Conservation (phyloP, 2,329 filamentous ascomycete genomes). For the Botrytis tulipae region DNA sequence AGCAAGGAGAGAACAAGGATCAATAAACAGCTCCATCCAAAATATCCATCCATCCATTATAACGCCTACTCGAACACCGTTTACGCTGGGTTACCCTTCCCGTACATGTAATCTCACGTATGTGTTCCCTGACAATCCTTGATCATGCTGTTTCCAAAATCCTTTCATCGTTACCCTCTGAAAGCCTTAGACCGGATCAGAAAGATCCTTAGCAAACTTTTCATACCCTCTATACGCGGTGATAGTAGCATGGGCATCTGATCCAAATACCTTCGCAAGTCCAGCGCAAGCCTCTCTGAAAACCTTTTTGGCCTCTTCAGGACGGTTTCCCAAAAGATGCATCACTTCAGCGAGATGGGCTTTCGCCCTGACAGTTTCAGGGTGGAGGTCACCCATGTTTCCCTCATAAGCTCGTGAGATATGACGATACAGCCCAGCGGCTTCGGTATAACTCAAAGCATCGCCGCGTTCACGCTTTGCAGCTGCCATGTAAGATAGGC, state of each 20-base stretch:
- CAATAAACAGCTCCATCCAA: not conserved
- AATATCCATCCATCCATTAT: not conserved
- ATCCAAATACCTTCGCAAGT: constrained; percentile 29
- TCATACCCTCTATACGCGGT: constrained; percentile 32
- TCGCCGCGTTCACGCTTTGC: constrained; percentile 29
- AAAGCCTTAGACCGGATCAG: constrained; percentile 3
- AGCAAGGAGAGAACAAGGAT: not conserved
- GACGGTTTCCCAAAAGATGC: constrained; percentile 23
- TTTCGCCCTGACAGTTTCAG: constrained; percentile 32
- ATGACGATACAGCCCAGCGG: constrained; percentile 26
- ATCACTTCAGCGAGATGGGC: constrained; percentile 29
- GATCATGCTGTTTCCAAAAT: not conserved
- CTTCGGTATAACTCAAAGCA: constrained; percentile 26
- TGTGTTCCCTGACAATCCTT: not conserved
- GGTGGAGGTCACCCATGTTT: constrained; percentile 31
- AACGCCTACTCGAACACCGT: not conserved
- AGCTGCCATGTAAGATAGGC: constrained; percentile 29
- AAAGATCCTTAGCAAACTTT: constrained; percentile 31
- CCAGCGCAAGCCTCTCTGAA: constrained; percentile 33
- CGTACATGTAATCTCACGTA: not conserved
- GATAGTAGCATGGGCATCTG: constrained; percentile 29
- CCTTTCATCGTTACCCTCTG: not conserved
- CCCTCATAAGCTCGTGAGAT: constrained; percentile 28
- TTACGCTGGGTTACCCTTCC: not conserved
- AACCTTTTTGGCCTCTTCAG: constrained; percentile 30